These are phyloP conservation scores for Fusarium pilosicola DNA, from an alignment of 2,329 filamentous ascomycete genomes.

Conservation along the genomic window DNA sequence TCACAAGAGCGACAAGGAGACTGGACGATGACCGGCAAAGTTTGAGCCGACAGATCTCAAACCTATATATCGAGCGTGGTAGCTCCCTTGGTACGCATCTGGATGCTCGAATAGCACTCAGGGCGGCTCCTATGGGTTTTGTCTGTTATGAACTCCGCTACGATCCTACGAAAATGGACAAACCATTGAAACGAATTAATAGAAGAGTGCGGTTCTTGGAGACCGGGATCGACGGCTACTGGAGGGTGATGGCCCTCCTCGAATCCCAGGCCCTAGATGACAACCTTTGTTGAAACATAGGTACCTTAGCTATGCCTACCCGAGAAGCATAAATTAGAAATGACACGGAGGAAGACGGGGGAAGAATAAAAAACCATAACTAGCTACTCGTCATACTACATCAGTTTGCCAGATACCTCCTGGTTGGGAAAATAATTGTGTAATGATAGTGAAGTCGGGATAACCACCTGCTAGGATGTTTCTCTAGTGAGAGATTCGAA, in stretches of 20 bases:
- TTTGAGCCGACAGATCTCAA: neutral
- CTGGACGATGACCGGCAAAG: conserved; percentile 41
- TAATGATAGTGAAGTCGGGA: neutral
- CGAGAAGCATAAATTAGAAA: neutral
- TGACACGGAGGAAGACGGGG: neutral
- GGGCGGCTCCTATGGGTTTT: neutral
- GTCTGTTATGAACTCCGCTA: neutral
- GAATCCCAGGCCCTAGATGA: conserved; percentile 8
- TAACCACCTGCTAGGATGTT: neutral
- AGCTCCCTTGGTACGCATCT: neutral
- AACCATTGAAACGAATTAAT: neutral
- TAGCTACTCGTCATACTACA: neutral
- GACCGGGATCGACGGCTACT: neutral
- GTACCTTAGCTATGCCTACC: neutral
- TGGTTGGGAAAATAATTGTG: neutral
- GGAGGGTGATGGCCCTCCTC: neutral
- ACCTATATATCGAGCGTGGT: neutral
- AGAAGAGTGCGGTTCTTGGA: neutral
- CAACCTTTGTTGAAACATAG: conserved; percentile 9
- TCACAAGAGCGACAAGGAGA: conserved; percentile 50
- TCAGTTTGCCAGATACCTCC: neutral
- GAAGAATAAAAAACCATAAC: neutral
- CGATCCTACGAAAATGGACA: neutral
- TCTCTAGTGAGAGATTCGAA: neutral
- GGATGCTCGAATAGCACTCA: neutral